Percentiles rank a stretch among this genome's conserved stretches.
Evolutionary conservation across 768 basidiomycete species (phyloP).

Genomic region (Russula sp.): DNA sequence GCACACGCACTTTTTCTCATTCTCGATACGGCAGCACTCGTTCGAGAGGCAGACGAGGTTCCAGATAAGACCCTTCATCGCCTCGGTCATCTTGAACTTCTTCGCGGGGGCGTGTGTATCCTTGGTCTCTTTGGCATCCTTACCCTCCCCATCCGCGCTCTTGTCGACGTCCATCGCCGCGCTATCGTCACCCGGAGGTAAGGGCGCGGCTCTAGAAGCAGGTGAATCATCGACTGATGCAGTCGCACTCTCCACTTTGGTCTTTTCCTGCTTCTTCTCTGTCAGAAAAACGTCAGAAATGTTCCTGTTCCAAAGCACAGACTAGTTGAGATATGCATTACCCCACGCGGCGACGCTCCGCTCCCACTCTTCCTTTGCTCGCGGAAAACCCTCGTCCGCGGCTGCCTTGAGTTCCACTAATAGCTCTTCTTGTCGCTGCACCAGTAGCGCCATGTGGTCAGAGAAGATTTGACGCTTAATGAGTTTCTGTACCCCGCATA

Average conservation of each 20-base stretch:
- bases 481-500: slow-evolving; percentile 56
- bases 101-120: slow-evolving; percentile 60
- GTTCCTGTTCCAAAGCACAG: no score
- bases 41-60: slow-evolving; percentile 75
- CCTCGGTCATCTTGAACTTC: slow-evolving; percentile 72
- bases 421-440: slow-evolving; percentile 59
- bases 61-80: slow-evolving; percentile 76
- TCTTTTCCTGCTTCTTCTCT: slow-evolving; percentile 42
- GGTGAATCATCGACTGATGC: slow-evolving; percentile 25
- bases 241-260: slow-evolving; percentile 29
- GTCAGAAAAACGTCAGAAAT: not conserved
- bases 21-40: slow-evolving; percentile 65
- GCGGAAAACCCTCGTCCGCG: slow-evolving; percentile 57
- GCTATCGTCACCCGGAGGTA: slow-evolving; percentile 24
- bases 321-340: slow-evolving; percentile 21
- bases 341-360: slow-evolving; percentile 63
- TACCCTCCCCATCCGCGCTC: slow-evolving; percentile 28
- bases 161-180: slow-evolving; percentile 21
- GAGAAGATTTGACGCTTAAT: slow-evolving; percentile 83
- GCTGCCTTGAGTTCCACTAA: slow-evolving; percentile 53
- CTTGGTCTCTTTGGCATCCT: slow-evolving; percentile 28
- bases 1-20: slow-evolving; percentile 51
- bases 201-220: slow-evolving; percentile 25
- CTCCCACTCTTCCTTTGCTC: slow-evolving; percentile 74
- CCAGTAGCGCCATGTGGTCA: slow-evolving; percentile 61